Percentiles rank a stretch among this genome's conserved stretches.
phyloP scores from a whole-genome alignment of 192 early-diverging fungal species.

The Coemansia sp. region DNA sequence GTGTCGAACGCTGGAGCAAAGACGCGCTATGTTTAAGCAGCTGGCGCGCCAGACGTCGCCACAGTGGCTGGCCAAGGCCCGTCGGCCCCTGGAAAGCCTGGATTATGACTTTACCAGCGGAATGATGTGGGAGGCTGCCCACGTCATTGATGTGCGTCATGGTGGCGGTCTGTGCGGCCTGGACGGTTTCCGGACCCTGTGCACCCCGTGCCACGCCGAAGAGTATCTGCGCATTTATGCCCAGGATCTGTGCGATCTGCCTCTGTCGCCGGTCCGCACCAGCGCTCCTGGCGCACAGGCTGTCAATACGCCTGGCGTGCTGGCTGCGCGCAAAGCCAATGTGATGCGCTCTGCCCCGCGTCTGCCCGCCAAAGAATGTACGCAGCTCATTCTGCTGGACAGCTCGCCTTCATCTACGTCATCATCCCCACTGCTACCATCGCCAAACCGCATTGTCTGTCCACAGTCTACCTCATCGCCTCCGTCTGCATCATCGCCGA shows the following conservation, averaged over 20 bases:
- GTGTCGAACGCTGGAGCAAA: constrained; percentile 27
- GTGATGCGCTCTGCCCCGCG: background rate
- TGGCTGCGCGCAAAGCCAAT: background rate
- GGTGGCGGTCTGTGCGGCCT: constrained; percentile 54
- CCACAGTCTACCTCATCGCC: too few relatives aligned
- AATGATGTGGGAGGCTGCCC: constrained; percentile 55
- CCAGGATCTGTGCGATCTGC: constrained; percentile 22
- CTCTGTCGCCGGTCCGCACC: background rate
- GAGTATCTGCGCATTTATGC: constrained; percentile 42
- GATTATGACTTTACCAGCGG: constrained; percentile 34
- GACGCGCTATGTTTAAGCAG: constrained; percentile 17
- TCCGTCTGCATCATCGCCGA: too few relatives aligned
- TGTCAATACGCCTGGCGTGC: background rate
- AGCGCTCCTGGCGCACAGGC: background rate
- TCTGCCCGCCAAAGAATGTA: background rate
- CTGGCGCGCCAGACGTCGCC: constrained; percentile 22
- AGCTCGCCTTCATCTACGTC: constrained; percentile 23
- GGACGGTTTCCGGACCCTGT: constrained; percentile 45
- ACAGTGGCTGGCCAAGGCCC: constrained; percentile 33
- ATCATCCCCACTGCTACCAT: constrained; percentile 12
- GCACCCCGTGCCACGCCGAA: constrained; percentile 43
- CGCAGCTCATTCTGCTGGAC: constrained; percentile 8
- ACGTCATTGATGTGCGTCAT: constrained; percentile 42
- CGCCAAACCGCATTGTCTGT: background rate
- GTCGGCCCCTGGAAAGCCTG: constrained; percentile 29